Base-by-base conservation (phyloP, 495 filamentous ascomycete genomes). In the Recurvomyces mirabilis region DNA sequence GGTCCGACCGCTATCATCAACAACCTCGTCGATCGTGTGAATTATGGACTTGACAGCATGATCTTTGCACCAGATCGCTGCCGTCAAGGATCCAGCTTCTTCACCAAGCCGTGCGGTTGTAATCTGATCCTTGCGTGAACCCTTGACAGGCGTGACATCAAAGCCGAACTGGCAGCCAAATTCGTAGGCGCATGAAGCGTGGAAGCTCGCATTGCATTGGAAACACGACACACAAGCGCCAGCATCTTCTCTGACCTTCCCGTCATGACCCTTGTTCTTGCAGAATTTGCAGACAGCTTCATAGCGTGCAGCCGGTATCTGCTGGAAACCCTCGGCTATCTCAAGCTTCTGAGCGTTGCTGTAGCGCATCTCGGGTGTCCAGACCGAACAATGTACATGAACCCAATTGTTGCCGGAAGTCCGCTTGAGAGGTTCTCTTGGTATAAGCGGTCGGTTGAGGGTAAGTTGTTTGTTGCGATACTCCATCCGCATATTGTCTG, bases 361-460 rank as follows among this genome's bases (percentile, higher is more conserved):
- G 59, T 93, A 96, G 56, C 86, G 93, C 52, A 94, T 78, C 56
- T 95, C 91, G 0, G 87, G 84, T 9, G 79, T 84, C 79, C 81
- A 95, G 23, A 95, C 68, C 4, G 91, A 87, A 54, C 91, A 99
- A 31, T 78, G 74, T 21, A 95, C 85, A 57, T 99, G 91, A n/a
- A 93, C 83, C 91, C 91, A 99, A 54, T 96, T 95, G 62, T 95
- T 95, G 45, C 85, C 82, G 7, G 80, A 77, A 0, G 91, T 99
- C 22, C 83, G 72, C 67, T 99, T 99, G 41, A 99, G 64, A 3
- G 91, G 80, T 54, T 96, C 91, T 14, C 93, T 83, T 21, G 91
- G 91, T 54, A 82, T 74, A 18, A 81, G 63, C 3, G 93, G 88
- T 36, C 86, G 81, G 46, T 81, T 84, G 56, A 74, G 69, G 20